Percentiles rank a stretch among this genome's conserved stretches.
Conservation (phyloP, 2,329 filamentous ascomycete species). For the Aureobasidium sp. region DNA sequence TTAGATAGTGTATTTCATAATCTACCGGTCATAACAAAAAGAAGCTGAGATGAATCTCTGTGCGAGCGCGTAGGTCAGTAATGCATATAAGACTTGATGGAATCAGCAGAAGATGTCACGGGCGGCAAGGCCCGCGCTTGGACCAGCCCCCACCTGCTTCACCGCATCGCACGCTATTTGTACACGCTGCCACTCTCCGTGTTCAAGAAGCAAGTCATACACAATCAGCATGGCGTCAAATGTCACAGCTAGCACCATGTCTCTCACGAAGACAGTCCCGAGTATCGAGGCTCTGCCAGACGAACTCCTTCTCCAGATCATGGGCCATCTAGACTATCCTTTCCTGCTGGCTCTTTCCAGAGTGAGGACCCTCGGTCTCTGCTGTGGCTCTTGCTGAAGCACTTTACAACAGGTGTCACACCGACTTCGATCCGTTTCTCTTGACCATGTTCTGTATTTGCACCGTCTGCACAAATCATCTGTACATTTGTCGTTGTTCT, state of each 20-base stretch:
- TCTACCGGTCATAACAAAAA: neutral
- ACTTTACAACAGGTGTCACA: constrained; percentile 48
- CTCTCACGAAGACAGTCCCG: neutral
- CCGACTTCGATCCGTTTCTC: constrained; percentile 54
- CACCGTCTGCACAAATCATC: constrained; percentile 55
- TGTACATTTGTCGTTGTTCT: constrained; percentile 47
- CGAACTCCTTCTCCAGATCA: constrained; percentile 40
- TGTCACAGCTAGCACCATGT: neutral
- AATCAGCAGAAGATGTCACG: neutral
- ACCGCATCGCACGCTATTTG: neutral
- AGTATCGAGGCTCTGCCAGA: constrained; percentile 27
- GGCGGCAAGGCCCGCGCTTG: neutral
- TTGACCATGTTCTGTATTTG: constrained; percentile 59
- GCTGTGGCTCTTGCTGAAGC: constrained; percentile 13
- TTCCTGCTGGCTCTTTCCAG: constrained; percentile 39
- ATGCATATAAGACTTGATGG: constrained; percentile 2
- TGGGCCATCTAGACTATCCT: constrained; percentile 40
- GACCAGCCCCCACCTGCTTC: constrained; percentile 2
- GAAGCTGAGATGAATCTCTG: neutral
- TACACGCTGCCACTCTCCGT: neutral
- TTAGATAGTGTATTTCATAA: neutral
- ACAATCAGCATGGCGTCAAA: neutral
- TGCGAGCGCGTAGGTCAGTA: constrained; percentile 7
- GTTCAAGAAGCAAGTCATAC: neutral
- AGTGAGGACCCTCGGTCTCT: constrained; percentile 25